Percentiles rank a stretch among this genome's conserved stretches.
These are phyloP conservation scores for Aspergillus sp. DNA, from an alignment of 2,329 filamentous ascomycete genomes.

Conservation along the genomic window DNA sequence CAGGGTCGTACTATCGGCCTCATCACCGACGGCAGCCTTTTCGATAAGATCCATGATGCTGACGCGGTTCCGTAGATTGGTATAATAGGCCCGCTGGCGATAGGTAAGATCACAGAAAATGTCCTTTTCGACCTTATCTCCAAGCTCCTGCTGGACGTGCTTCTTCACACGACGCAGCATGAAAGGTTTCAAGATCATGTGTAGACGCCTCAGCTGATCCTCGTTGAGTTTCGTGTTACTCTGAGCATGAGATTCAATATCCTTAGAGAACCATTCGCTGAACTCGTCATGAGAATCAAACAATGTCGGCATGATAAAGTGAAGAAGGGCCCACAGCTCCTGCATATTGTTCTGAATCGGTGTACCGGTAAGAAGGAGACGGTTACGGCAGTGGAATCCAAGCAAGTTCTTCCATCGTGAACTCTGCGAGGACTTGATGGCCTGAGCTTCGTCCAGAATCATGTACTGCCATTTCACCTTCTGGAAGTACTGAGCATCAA, in stretches of 20 bases:
- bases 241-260: constrained; percentile 94
- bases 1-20: constrained; percentile 89
- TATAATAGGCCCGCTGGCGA: constrained; percentile 90
- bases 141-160: constrained; percentile 97
- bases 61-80: constrained; percentile 91
- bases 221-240: constrained; percentile 99
- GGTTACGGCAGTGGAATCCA: constrained; percentile 92
- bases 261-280: constrained; percentile 57
- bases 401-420: constrained; percentile 96
- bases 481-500: constrained; percentile 95
- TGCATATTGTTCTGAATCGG: constrained; percentile 99
- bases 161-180: constrained; percentile 99
- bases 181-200: constrained; percentile 99
- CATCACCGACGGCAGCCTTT: constrained; percentile 91
- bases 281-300: constrained; percentile 67
- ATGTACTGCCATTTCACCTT: constrained; percentile 99
- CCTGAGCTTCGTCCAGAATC: constrained; percentile 98
- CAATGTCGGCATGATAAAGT: constrained; percentile 99
- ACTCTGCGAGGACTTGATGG: constrained; percentile 96
- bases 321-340: constrained; percentile 92
- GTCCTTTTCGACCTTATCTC: constrained; percentile 97
- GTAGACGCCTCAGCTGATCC: constrained; percentile 91
- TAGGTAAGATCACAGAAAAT: constrained; percentile 97
- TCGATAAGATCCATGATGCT: constrained; percentile 98
- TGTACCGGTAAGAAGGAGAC: constrained; percentile 89